Conservation (phyloP, 2,329 filamentous ascomycete species). For the Mollisia scopiformis region DNA sequence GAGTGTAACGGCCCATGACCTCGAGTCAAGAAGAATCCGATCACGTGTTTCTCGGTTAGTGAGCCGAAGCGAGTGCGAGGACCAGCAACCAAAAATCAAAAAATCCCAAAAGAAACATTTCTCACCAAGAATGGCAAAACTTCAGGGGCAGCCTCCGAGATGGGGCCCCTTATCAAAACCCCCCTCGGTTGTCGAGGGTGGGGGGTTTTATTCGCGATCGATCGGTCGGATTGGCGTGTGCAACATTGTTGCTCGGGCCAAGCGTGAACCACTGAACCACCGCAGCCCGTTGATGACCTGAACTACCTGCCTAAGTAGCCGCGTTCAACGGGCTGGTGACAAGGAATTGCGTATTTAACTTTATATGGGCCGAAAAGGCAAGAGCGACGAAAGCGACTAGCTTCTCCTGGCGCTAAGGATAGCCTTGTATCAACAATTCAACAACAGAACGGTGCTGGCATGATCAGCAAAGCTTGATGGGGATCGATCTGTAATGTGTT, state of each 20-base stretch:
- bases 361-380: background rate
- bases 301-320: background rate
- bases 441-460: background rate
- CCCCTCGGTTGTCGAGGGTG: background rate
- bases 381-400: background rate
- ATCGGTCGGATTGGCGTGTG: background rate
- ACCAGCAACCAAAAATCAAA: background rate
- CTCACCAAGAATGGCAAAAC: background rate
- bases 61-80: too few relatives aligned
- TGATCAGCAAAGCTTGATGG: background rate
- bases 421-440: background rate
- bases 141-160: background rate
- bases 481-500: background rate
- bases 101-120: background rate
- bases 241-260: background rate
- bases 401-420: background rate
- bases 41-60: background rate
- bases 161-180: background rate
- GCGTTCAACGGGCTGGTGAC: background rate
- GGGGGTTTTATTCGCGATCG: background rate
- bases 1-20: too few relatives aligned
- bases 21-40: too few relatives aligned
- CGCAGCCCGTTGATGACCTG: background rate
- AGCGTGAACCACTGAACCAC: background rate
- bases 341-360: background rate